Evolutionary conservation across 805 yeast species (phyloP).

Genomic region (Saccharomycopsis amapae): DNA sequence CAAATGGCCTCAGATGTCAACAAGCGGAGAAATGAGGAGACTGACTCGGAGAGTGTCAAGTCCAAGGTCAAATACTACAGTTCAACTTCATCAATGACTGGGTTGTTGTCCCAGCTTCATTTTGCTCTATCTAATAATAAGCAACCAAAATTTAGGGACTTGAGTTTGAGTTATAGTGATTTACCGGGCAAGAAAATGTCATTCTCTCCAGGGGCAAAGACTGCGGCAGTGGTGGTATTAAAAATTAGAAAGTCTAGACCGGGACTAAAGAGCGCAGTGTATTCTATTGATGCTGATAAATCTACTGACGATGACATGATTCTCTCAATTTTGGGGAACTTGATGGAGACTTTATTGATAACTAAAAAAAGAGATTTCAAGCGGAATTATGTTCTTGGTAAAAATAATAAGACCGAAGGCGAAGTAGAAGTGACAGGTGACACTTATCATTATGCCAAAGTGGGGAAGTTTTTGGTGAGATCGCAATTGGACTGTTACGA

Average conservation of each 20-base stretch:
- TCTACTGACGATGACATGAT: conserved; percentile 60
- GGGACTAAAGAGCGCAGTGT: conserved; percentile 23
- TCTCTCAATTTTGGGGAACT: conserved; percentile 68
- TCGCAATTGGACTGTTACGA: conserved; percentile 88
- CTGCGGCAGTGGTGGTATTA: conserved; percentile 54
- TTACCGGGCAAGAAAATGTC: conserved; percentile 33
- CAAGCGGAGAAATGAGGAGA: conserved; percentile 19
- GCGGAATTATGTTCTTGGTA: conserved; percentile 27
- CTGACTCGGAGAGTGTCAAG: not conserved
- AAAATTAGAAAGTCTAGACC: conserved; percentile 37
- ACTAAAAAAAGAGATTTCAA: conserved; percentile 47
- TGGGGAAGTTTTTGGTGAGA: conserved; percentile 68
- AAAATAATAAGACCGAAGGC: conserved; percentile 22
- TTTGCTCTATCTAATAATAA: conserved; percentile 55
- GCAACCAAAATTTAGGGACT: conserved; percentile 40
- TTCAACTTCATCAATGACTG: conserved; percentile 86
- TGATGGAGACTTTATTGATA: conserved; percentile 70
- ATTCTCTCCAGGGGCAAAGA: conserved; percentile 39
- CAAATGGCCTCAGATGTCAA: conserved; percentile 36
- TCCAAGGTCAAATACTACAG: conserved; percentile 45
- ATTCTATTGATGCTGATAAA: conserved; percentile 66
- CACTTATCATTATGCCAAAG: conserved; percentile 66
- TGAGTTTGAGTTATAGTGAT: conserved; percentile 31
- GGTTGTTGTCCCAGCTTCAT: conserved; percentile 68
- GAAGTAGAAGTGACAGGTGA: conserved; percentile 23